These are phyloP conservation scores for Auriculariales sp. DNA, from an alignment of 768 basidiomycete species.

Conservation along the genomic window DNA sequence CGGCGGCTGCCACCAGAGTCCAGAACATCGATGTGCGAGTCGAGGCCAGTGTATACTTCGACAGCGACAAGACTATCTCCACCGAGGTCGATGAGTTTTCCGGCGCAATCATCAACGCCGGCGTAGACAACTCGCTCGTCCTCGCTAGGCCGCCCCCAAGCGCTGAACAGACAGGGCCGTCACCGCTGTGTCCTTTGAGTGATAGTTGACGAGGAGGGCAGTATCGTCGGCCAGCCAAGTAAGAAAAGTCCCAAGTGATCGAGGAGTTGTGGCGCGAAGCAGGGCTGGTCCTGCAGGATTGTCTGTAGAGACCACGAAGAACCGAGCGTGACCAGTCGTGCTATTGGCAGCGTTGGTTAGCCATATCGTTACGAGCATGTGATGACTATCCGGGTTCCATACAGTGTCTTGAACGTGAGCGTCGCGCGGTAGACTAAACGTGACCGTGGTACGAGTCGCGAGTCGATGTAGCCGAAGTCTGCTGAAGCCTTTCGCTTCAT, in stretches of 20 bases:
- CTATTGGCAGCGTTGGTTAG: no score
- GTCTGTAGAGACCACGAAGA: no score
- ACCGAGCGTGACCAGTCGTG: no score
- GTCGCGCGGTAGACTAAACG: not conserved
- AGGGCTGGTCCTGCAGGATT: no score
- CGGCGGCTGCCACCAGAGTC: not conserved
- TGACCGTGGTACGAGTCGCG: not conserved
- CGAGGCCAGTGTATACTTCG: conserved; percentile 1
- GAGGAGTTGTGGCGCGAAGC: no score
- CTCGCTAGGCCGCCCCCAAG: not conserved
- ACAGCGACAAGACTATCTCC: not conserved
- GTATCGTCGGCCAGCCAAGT: not conserved
- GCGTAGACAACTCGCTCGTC: not conserved
- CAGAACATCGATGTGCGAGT: conserved; percentile 5
- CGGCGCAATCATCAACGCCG: not conserved
- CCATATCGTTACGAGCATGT: not conserved
- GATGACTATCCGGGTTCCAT: not conserved
- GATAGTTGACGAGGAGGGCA: not conserved
- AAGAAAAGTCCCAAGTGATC: no score
- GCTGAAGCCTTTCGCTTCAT: conserved; percentile 2
- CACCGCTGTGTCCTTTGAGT: not conserved
- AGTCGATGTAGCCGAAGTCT: not conserved
- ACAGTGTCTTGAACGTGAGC: no score
- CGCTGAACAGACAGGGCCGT: not conserved
- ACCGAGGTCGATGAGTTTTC: not conserved